phyloP scores from a whole-genome alignment of 1,139 yeast species.

The Blastobotrys buckinghamii region DNA sequence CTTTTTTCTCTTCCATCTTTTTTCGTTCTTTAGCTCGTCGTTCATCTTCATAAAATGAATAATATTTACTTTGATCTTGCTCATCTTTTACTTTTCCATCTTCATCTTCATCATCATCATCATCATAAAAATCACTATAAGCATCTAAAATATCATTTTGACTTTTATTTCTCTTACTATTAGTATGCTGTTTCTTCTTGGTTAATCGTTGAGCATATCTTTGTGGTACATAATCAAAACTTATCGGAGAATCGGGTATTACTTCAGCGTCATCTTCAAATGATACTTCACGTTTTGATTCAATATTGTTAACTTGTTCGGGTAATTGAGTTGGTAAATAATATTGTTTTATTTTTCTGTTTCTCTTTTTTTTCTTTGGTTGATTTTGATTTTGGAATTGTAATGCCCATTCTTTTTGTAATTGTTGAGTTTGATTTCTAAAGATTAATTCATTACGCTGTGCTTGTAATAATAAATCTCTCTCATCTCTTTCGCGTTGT shows the following conservation, averaged over 20 bases:
- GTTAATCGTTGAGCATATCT: background rate
- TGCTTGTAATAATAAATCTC: conserved; percentile 7
- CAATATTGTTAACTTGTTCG: background rate
- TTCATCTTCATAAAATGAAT: conserved; percentile 19
- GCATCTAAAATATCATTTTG: background rate
- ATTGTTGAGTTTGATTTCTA: conserved; percentile 11
- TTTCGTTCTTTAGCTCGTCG: conserved; percentile 16
- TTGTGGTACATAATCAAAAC: conserved; percentile 8
- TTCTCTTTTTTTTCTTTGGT: background rate
- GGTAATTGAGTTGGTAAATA: background rate
- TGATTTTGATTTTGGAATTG: conserved; percentile 2
- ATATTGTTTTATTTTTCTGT: background rate
- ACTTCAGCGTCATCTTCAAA: background rate
- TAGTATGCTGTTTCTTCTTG: background rate
- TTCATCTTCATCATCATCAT: background rate
- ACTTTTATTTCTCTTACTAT: background rate
- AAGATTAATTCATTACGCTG: conserved; percentile 13
- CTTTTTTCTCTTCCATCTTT: conserved; percentile 13
- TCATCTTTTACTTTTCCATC: background rate
- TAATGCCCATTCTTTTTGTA: conserved; percentile 12
- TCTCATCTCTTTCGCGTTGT: conserved; percentile 3
- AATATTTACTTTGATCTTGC: conserved; percentile 2
- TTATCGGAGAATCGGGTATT: background rate
- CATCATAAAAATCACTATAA: background rate
- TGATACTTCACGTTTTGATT: conserved; percentile 1